Conservation (phyloP, 805 yeast genomes). For the Wickerhamiella allomyrinae region DNA sequence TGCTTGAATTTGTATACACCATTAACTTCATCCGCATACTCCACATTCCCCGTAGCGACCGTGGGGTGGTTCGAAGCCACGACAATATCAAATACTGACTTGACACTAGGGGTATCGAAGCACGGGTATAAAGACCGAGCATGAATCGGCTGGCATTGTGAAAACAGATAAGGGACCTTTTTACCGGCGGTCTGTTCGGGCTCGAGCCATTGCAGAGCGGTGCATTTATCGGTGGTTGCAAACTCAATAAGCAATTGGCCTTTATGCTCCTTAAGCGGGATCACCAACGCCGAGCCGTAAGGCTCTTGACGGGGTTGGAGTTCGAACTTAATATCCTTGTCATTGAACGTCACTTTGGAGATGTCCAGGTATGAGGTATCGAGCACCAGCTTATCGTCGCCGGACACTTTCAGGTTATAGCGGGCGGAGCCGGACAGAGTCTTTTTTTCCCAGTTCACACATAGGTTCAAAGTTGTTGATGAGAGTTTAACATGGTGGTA, state of each 20-base stretch:
- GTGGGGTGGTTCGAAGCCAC: conserved; percentile 54
- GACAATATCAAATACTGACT: conserved; percentile 44
- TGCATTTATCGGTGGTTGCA: conserved; percentile 57
- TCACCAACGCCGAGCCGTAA: conserved; percentile 32
- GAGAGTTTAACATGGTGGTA: conserved; percentile 39
- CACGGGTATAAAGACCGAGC: conserved; percentile 80
- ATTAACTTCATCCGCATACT: conserved; percentile 13
- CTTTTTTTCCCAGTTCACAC: conserved; percentile 40
- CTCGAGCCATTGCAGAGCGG: conserved; percentile 79
- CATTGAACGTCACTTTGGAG: conserved; percentile 32
- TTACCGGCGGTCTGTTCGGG: conserved; percentile 62
- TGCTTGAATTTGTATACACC: conserved; percentile 43
- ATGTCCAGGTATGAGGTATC: conserved; percentile 57
- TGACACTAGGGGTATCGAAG: conserved; percentile 80
- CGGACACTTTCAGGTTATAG: conserved; percentile 29
- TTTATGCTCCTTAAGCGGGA: conserved; percentile 13
- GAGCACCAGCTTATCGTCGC: conserved; percentile 31
- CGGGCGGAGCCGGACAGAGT: conserved; percentile 42
- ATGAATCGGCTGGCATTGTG: conserved; percentile 86
- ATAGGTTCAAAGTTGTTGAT: conserved; percentile 38
- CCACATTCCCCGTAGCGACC: conserved; percentile 56
- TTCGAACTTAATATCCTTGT: conserved; percentile 19
- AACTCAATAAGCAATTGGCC: conserved; percentile 31
- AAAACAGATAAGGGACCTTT: conserved; percentile 56
- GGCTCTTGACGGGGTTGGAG: conserved; percentile 26